These are phyloP conservation scores for Thalassiosira mediterranea DNA, from an alignment of 352 stramenopile genomes.

Conservation along the genomic window DNA sequence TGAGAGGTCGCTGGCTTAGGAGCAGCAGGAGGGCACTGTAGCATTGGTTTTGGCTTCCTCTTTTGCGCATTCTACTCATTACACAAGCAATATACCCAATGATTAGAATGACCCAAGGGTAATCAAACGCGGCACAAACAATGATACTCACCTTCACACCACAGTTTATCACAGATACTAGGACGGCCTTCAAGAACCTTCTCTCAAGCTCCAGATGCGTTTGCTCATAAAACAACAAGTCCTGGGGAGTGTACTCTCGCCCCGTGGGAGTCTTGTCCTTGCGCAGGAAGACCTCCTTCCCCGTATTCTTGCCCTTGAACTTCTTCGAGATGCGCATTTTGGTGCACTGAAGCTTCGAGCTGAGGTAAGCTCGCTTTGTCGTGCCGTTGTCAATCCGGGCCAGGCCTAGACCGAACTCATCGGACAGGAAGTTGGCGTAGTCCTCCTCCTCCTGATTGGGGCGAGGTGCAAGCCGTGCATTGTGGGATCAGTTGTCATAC, in stretches of 20 bases:
- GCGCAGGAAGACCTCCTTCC: conserved; percentile 26
- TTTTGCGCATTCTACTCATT: no score
- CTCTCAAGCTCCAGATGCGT: conserved; percentile 34
- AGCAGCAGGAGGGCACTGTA: no score
- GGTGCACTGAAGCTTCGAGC: conserved; percentile 37
- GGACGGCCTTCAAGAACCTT: conserved; percentile 26
- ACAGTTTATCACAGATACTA: background rate
- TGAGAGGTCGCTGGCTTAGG: no score
- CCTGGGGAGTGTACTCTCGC: background rate
- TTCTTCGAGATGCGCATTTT: conserved; percentile 50
- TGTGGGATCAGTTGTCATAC: background rate
- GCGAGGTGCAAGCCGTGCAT: background rate
- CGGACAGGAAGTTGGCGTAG: conserved; percentile 38
- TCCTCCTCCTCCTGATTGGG: conserved; percentile 33
- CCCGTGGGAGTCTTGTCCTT: conserved; percentile 4
- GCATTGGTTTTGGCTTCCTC: no score
- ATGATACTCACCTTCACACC: background rate
- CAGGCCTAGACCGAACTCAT: conserved; percentile 36
- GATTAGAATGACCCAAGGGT: no score
- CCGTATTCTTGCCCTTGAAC: conserved; percentile 31
- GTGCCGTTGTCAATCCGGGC: conserved; percentile 19
- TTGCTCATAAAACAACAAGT: conserved; percentile 16
- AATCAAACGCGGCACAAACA: no score
- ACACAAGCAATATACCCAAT: no score
- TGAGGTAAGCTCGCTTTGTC: conserved; percentile 40